phyloP scores from a whole-genome alignment of 805 yeast species.

The Suhomyces faveliae region DNA sequence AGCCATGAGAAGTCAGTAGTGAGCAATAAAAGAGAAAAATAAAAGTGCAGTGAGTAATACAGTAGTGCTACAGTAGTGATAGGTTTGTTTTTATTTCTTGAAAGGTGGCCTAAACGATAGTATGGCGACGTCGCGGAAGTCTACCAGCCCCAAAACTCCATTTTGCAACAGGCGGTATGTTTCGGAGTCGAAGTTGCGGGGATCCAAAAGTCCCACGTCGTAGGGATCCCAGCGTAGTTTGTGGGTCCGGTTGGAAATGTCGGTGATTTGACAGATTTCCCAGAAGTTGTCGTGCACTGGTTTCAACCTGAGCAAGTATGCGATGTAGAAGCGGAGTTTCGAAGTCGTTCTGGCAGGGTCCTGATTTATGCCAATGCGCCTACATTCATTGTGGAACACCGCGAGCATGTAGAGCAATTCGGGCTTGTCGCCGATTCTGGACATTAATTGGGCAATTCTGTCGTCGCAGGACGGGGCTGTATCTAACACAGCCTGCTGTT shows the following conservation, averaged over 20 bases:
- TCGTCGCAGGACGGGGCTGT: slow-evolving; percentile 15
- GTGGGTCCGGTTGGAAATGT: slow-evolving; percentile 33
- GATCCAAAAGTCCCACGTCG: slow-evolving; percentile 39
- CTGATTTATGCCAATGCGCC: slow-evolving; percentile 25
- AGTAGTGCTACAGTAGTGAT: too few relatives aligned
- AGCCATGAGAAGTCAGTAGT: too few relatives aligned
- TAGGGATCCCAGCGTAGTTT: slow-evolving; percentile 20
- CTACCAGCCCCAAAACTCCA: slow-evolving; percentile 24
- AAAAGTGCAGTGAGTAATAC: too few relatives aligned
- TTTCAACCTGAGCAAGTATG: slow-evolving; percentile 20
- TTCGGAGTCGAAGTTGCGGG: slow-evolving; percentile 29
- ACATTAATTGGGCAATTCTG: slow-evolving; percentile 26
- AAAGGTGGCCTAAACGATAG: slow-evolving; percentile 15
- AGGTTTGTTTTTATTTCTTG: background rate
- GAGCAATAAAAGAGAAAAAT: too few relatives aligned
- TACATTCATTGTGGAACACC: slow-evolving; percentile 32
- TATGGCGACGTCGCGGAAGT: slow-evolving; percentile 23
- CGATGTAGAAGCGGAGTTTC: slow-evolving; percentile 18
- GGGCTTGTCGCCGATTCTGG: slow-evolving; percentile 20
- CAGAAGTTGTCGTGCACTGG: slow-evolving; percentile 38
- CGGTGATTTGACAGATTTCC: slow-evolving; percentile 31
- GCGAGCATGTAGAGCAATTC: slow-evolving; percentile 32
- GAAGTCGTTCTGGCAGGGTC: slow-evolving; percentile 9
- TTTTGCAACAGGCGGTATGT: slow-evolving; percentile 25
- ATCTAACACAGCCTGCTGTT: slow-evolving; percentile 20